A percentile compares a stretch with the other conserved stretches of the same genome.
phyloP scores from a whole-genome alignment of 1,284 basidiomycete genomes.

The Ceratobasidium sp. region DNA sequence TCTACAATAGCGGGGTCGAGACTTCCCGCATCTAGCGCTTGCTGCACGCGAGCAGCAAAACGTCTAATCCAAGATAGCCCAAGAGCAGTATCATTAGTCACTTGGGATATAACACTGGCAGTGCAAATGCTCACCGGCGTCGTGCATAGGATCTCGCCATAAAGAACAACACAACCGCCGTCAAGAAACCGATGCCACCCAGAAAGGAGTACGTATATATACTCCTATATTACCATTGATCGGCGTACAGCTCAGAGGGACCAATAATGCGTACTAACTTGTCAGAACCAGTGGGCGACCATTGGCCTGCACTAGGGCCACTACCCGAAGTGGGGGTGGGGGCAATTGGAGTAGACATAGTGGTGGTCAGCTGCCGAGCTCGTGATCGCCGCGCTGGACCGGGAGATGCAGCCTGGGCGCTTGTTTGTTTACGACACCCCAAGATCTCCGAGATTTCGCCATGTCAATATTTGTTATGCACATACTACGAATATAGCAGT shows the following conservation, averaged over 20 bases:
- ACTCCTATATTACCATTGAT: conserved; percentile 3
- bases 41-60: conserved; percentile 36
- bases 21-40: conserved; percentile 20
- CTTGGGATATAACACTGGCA: background rate
- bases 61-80: background rate
- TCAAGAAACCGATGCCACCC: conserved; percentile 19
- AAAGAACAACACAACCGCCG: conserved; percentile 19
- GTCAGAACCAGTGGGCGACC: background rate
- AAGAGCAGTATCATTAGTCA: background rate
- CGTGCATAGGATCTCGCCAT: background rate
- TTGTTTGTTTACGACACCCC: background rate
- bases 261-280: background rate
- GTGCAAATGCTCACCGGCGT: conserved; percentile 7
- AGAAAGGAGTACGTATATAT: conserved; percentile 38
- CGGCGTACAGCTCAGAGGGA: background rate
- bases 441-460: conserved; percentile 1
- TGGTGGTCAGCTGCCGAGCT: conserved; percentile 24
- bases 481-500: background rate
- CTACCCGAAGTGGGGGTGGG: background rate
- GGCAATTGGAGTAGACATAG: conserved; percentile 5
- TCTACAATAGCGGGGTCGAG: conserved; percentile 15
- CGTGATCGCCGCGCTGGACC: background rate
- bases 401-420: background rate
- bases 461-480: background rate
- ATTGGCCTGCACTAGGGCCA: background rate